Base-by-base conservation (phyloP, 2,329 filamentous ascomycete genomes). In the Eurotiales sp. region DNA sequence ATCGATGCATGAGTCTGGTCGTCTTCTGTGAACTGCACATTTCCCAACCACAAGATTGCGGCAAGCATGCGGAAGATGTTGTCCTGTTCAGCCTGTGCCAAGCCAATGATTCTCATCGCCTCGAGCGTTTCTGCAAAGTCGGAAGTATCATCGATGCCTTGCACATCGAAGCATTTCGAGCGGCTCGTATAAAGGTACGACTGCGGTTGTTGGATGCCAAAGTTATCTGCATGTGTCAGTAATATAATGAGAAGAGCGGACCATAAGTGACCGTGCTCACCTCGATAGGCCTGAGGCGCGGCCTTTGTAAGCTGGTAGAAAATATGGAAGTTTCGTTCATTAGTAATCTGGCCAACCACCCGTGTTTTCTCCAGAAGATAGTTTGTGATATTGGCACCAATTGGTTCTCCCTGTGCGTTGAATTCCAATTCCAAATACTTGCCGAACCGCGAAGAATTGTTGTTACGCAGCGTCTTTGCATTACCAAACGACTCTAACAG, bases 221-320 rank as follows among this genome's bases (percentile, higher is more conserved):
- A 96, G n/a, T 78, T 84, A 63, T 93, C 84, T 76, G 29, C 52
- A 4, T 22, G 25, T 23, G 43, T 36, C 12, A 44, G 40, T 22
- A 12, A 2, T 27, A 32, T 23, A 15, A 25, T 11, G 21, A 21
- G 23, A 45, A 22, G 19, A 21, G 19, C 23, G 8, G 15, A n/a
- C 8, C 3, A 7, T 8, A 15, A 21, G n/a, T 17, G 14, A 15
- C 3, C 19, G 27, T 43, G 46, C 65, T 54, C 70, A 79, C 77
- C 76, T 67, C 90, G 81, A 71, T 97, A 95, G 53, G 86, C 83
- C 59, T 86, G 80, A n/a, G 90, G 87, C 8, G 92, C 92, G 3
- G 88, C 90, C 73, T 97, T 99, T 42, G 93, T 89, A 71, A 97
- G 96, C 71, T 99, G 93, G 73, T 99, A 99, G 71, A 99, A 99